Percentiles rank a stretch among this genome's conserved stretches.
Conservation (phyloP, 2,329 filamentous ascomycete species). For the Paecilomyces dactylethromorphus region DNA sequence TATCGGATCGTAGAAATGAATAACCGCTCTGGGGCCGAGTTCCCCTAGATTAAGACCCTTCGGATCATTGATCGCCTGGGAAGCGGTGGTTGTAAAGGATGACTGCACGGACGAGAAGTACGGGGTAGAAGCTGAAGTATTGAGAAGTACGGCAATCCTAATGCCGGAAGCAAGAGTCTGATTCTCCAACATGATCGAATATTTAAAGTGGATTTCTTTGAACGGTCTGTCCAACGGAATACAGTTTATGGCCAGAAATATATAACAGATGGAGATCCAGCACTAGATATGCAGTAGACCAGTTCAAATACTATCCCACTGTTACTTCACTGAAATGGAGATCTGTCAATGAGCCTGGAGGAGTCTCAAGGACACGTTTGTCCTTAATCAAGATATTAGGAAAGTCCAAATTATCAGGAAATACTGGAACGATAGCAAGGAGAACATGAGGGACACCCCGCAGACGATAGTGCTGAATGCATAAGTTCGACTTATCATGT, state of each 20-base stretch:
- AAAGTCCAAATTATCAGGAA: background rate
- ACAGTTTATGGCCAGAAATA: background rate
- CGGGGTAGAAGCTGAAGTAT: background rate
- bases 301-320: background rate
- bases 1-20: conserved; percentile 21
- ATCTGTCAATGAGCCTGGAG: background rate
- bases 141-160: background rate
- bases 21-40: conserved; percentile 2
- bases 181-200: background rate
- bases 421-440: background rate
- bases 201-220: too few species aligned
- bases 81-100: background rate
- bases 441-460: background rate
- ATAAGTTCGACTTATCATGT: background rate
- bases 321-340: background rate
- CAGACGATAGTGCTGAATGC: background rate
- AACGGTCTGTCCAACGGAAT: background rate
- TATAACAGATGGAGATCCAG: too few species aligned
- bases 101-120: background rate
- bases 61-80: background rate
- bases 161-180: background rate
- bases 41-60: background rate
- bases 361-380: background rate
- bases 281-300: background rate
- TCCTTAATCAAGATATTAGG: background rate